Base-by-base conservation (phyloP, 2,329 filamentous ascomycete species). In the Beauveria brongniartii region DNA sequence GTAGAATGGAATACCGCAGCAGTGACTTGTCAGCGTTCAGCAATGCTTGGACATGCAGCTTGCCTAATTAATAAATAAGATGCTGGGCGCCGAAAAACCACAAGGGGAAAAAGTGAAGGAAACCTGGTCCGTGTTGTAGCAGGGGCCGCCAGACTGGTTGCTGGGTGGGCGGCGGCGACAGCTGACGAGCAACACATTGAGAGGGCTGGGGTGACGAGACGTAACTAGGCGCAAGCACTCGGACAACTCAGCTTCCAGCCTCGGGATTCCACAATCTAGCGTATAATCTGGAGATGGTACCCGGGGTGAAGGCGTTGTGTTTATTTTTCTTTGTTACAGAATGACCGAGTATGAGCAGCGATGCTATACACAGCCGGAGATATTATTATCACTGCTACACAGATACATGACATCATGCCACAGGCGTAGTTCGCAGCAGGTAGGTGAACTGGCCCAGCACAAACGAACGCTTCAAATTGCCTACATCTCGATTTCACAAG, bases 101-200 rank as follows among this genome's bases (percentile, higher is more conserved):
- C 10, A 47, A 34, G 18, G 46, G 30, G 28, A 47, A 22, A 47
- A 51, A n/a, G 12, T 0, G 1, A 24, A 40, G 7, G 37, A 34
- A 58, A 51, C 34, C 20, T 58, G 55, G 55, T 43, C 55, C 30
- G 55, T 47, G 43, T 40, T 48, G 43, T 20, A 30, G 24, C 55
- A 51, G 34, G 55, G 46, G 34, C 34, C 28, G 30, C 40, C 8
- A n/a, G 44, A 8, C 10, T 58, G 55, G 55, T 58, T 58, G 55
- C 55, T 51, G 30, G 55, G 55, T 37, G 34, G 34, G 34, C 34
- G 2, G 55, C 41, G 34, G 12, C 55, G 55, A 58, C 43, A 44
- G 55, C 55, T 58, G 55, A 58, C 51, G 46, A 58, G 46, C 46
- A 30, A 24, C 22, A 58, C 47, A 56, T 56, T 56, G 43, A 47